A percentile compares a stretch with the other conserved stretches of the same genome.
Evolutionary conservation across 2,329 filamentous ascomycete genomes (phyloP).

Genomic region (Cladosporium cucumerinum): DNA sequence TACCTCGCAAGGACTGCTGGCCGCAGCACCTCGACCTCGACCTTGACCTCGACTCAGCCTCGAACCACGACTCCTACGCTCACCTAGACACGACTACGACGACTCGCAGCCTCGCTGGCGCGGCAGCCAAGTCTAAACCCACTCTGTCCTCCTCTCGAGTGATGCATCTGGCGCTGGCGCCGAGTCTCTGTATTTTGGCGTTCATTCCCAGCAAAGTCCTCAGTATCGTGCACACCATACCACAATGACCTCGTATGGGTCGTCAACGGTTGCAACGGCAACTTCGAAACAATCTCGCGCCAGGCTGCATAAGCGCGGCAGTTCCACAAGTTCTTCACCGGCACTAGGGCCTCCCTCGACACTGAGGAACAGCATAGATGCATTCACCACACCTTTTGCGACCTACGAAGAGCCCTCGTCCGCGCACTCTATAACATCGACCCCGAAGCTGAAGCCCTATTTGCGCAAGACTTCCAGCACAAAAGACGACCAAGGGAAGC

Average conservation of each 20-base stretch:
- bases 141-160: not conserved
- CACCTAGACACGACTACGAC: not conserved
- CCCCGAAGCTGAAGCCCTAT: conserved; percentile 53
- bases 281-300: conserved; percentile 7
- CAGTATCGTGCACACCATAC: not conserved
- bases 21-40: conserved; percentile 5
- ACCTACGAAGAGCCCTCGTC: conserved; percentile 30
- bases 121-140: not conserved
- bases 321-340: conserved; percentile 28
- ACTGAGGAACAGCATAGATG: conserved; percentile 20
- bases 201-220: not conserved
- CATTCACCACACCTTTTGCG: conserved; percentile 31
- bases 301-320: conserved; percentile 33
- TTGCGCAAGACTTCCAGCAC: conserved; percentile 52
- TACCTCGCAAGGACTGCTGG: not conserved
- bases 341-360: conserved; percentile 23
- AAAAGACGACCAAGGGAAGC: conserved; percentile 42
- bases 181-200: not conserved
- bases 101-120: conserved; percentile 4
- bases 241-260: conserved; percentile 12
- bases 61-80: not conserved
- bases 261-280: not conserved
- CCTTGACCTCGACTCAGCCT: conserved; percentile 15
- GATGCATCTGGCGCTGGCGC: conserved; percentile 13
- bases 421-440: conserved; percentile 22